These are phyloP conservation scores for Mycena albidolilacea DNA, from an alignment of 768 basidiomycete genomes.

Conservation along the genomic window DNA sequence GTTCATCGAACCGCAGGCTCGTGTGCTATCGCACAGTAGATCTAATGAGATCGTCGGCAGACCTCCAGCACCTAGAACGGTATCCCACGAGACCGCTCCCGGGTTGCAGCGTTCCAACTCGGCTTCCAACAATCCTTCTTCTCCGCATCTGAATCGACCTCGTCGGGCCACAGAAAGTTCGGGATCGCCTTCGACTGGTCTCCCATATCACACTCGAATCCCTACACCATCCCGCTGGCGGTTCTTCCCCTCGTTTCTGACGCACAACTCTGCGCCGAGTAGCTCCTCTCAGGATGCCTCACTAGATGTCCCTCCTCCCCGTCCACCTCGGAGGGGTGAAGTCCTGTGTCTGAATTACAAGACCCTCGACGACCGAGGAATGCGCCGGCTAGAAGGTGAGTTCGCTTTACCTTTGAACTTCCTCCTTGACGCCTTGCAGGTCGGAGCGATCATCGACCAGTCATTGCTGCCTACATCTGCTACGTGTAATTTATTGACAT, in stretches of 20 bases:
- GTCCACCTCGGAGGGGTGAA: conserved; percentile 71
- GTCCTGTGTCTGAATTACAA: conserved; percentile 80
- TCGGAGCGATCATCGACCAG: conserved; percentile 87
- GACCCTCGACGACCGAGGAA: conserved; percentile 81
- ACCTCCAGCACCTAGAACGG: conserved; percentile 30
- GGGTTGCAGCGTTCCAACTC: conserved; percentile 28
- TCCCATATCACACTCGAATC: conserved; percentile 36
- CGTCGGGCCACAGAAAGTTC: conserved; percentile 35
- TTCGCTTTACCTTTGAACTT: not conserved
- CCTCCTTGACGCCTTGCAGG: conserved; percentile 50
- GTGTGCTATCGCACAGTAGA: conserved; percentile 35
- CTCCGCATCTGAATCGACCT: conserved; percentile 10
- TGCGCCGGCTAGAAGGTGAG: conserved; percentile 73
- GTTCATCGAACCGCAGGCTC: conserved; percentile 40
- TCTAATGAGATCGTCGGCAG: conserved; percentile 49
- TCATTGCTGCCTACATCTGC: conserved; percentile 83
- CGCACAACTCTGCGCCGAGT: conserved; percentile 46
- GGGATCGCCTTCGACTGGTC: conserved; percentile 28
- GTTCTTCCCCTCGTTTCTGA: conserved; percentile 59
- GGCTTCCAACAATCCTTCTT: conserved; percentile 16
- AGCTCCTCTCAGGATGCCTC: conserved; percentile 47
- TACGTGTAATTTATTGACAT: conserved; percentile 62
- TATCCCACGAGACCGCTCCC: conserved; percentile 12
- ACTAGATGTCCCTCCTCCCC: conserved; percentile 35
- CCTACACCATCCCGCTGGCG: conserved; percentile 55